A percentile compares a stretch with the other conserved stretches of the same genome.
Conservation (phyloP, 345 rosid genomes). For the Barbarea vulgaris region DNA sequence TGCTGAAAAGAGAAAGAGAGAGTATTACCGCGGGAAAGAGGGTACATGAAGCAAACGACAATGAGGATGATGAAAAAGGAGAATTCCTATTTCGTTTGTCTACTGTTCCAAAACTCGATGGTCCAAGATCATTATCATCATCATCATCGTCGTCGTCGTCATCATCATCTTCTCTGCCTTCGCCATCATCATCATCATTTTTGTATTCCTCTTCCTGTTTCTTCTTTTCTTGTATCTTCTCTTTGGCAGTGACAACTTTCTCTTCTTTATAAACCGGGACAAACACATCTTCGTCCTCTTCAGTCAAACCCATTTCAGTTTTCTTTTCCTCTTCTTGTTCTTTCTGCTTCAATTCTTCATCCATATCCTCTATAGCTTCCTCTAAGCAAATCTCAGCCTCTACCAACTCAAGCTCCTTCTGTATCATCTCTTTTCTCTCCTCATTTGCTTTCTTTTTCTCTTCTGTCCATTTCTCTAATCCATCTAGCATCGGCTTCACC, state of each 20-base stretch:
- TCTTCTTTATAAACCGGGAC: conserved; percentile 40
- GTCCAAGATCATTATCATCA: conserved; percentile 44
- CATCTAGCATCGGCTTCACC: conserved; percentile 53
- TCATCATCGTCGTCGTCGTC: conserved; percentile 53
- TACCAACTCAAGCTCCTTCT: conserved; percentile 72
- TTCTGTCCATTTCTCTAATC: conserved; percentile 75
- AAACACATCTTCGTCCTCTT: conserved; percentile 49
- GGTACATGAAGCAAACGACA: conserved; percentile 68
- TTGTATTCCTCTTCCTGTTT: conserved; percentile 45
- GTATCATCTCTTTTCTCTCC: conserved; percentile 57
- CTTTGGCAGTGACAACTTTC: conserved; percentile 37
- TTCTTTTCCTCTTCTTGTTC: conserved; percentile 73
- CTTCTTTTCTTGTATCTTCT: conserved; percentile 35
- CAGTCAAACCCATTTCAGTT: conserved; percentile 52
- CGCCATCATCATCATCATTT: conserved; percentile 38
- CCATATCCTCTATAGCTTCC: conserved; percentile 89
- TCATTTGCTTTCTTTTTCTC: conserved; percentile 72
- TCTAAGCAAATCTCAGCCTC: conserved; percentile 88
- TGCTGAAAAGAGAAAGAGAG: neutral
- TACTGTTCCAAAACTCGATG: conserved; percentile 84
- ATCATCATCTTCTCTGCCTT: conserved; percentile 18
- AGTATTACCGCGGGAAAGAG: conserved; percentile 71
- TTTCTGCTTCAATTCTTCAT: conserved; percentile 60
- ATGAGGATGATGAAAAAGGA: conserved; percentile 71
- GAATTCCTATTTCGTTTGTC: conserved; percentile 51